A percentile compares a stretch with the other conserved stretches of the same genome.
Conservation (phyloP, 108 stramenopile genomes). For the Nitzschia sp. region DNA sequence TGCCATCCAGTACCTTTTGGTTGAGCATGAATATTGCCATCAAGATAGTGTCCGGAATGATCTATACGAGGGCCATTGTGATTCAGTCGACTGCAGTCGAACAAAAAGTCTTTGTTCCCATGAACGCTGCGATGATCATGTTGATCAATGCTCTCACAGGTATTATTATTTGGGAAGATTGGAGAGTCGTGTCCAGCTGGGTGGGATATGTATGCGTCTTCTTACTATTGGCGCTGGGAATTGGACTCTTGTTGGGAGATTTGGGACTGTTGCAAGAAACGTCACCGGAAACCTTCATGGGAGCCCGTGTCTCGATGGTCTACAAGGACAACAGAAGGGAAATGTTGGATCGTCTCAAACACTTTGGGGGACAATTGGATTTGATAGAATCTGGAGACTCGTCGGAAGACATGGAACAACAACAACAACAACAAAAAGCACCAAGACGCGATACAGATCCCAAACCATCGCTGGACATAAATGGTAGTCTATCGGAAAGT, state of each 20-base stretch:
- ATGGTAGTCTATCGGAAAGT: too few species aligned
- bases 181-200: conserved; percentile 26
- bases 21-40: conserved; percentile 16
- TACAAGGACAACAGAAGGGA: neutral
- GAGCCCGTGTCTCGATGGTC: neutral
- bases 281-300: conserved; percentile 3
- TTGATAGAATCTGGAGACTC: too few species aligned
- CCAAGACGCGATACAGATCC: too few species aligned
- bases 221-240: conserved; percentile 27
- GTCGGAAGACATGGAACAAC: too few species aligned
- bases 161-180: conserved; percentile 46
- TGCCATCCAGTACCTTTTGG: conserved; percentile 2
- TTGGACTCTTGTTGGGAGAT: conserved; percentile 26
- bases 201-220: conserved; percentile 40
- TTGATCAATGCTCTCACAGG: conserved; percentile 44
- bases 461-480: too few species aligned
- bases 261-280: neutral
- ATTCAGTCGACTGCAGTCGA: conserved; percentile 38
- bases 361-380: neutral
- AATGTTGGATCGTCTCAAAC: conserved; percentile 2
- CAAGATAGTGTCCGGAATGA: conserved; percentile 25
- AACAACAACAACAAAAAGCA: too few species aligned
- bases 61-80: conserved; percentile 39
- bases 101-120: conserved; percentile 35
- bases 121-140: conserved; percentile 35